phyloP scores from a whole-genome alignment of 805 yeast genomes.

The Helenozyma baotianmanensis region DNA sequence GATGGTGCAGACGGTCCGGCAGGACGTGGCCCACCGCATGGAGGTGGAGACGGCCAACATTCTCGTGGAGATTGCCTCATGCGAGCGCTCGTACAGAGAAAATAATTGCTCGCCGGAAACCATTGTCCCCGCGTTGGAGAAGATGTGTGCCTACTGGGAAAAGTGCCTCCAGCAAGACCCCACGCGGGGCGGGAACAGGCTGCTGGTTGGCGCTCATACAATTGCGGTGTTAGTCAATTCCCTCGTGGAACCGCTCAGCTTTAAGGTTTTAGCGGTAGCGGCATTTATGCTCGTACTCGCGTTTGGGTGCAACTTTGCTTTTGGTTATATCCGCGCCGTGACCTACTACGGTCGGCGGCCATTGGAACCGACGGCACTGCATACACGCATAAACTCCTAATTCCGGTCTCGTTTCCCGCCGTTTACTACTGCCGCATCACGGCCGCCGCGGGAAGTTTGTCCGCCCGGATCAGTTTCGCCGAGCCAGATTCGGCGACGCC shows the following conservation, averaged over 20 bases:
- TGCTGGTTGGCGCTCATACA: constrained; percentile 57
- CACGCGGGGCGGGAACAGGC: constrained; percentile 40
- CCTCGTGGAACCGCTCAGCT: constrained; percentile 63
- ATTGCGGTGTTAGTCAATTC: constrained; percentile 59
- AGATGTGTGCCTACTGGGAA: constrained; percentile 57
- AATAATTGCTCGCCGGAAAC: constrained; percentile 56
- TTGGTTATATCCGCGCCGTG: constrained; percentile 62
- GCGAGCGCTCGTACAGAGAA: constrained; percentile 47
- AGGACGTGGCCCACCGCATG: constrained; percentile 52
- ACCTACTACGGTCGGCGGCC: constrained; percentile 42
- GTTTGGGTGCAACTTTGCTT: constrained; percentile 58
- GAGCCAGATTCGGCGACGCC: too few species aligned
- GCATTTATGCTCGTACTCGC: constrained; percentile 38
- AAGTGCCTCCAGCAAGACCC: constrained; percentile 63
- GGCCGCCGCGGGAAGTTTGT: too few species aligned
- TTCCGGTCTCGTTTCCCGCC: too few species aligned
- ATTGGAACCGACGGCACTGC: too few species aligned
- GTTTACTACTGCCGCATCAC: too few species aligned
- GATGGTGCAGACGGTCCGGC: constrained; percentile 44
- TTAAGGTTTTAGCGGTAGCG: constrained; percentile 49
- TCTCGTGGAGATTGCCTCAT: constrained; percentile 48
- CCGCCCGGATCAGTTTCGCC: too few species aligned
- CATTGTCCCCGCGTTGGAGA: constrained; percentile 55
- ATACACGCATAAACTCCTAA: too few species aligned
- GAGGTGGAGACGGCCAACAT: constrained; percentile 43